A percentile compares a stretch with the other conserved stretches of the same genome.
phyloP scores from a whole-genome alignment of 345 rosid genomes.

The Melaleuca alternifolia region DNA sequence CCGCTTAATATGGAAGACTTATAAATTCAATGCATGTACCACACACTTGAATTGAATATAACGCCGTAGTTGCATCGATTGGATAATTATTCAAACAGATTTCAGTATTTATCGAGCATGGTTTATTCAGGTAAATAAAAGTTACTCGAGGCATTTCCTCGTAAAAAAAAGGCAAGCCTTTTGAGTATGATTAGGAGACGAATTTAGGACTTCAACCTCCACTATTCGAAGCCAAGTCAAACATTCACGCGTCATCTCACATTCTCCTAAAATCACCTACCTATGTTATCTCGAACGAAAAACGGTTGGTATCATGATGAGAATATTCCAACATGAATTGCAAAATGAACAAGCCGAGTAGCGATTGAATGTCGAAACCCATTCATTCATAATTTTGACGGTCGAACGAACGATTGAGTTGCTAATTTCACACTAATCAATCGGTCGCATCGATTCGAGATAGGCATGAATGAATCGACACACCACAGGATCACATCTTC shows the following conservation, averaged over 20 bases:
- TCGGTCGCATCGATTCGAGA: background rate
- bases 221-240: background rate
- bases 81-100: background rate
- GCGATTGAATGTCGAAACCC: background rate
- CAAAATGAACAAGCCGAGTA: fast-evolving
- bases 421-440: fast-evolving
- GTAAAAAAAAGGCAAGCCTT: background rate
- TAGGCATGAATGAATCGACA: background rate
- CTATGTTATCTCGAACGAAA: background rate
- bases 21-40: background rate
- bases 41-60: background rate
- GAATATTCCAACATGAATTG: fast-evolving
- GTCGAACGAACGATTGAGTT: fast-evolving
- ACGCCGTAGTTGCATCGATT: background rate
- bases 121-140: background rate
- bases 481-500: background rate
- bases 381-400: background rate
- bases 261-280: too few relatives aligned
- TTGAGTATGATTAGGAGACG: background rate
- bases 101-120: background rate
- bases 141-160: fast-evolving
- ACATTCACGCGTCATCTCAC: fast-evolving
- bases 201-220: background rate
- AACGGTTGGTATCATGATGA: fast-evolving
- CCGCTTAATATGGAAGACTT: background rate